These are phyloP conservation scores for Rubus parviflorus DNA, from an alignment of 306 rosid genomes.

Conservation along the genomic window DNA sequence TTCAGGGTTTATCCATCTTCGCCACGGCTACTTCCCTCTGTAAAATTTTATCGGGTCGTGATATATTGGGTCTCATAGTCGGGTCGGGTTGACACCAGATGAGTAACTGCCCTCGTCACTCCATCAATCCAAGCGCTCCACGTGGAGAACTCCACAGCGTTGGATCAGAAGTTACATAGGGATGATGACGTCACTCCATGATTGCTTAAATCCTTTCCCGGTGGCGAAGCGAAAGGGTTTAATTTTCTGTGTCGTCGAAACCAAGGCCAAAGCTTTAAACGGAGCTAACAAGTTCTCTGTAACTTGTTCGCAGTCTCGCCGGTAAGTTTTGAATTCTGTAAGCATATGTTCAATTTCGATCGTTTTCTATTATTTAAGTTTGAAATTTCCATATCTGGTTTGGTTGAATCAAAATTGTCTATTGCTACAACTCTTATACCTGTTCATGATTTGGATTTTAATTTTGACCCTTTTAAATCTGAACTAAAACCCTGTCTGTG, in stretches of 20 bases:
- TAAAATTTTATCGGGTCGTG: conserved; percentile 27
- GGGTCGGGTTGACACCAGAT: not conserved
- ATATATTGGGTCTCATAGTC: not conserved
- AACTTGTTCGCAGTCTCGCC: not conserved
- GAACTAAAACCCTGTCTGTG: conserved; percentile 5
- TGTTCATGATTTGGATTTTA: conserved; percentile 1
- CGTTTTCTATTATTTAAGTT: not conserved
- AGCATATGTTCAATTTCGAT: not conserved
- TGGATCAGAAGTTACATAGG: not conserved
- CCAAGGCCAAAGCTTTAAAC: not conserved
- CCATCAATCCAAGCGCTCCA: accelerated
- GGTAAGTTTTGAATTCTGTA: not conserved
- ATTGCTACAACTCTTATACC: not conserved
- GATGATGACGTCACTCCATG: not conserved
- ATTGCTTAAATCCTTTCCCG: not conserved
- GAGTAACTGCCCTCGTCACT: not conserved
- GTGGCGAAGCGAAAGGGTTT: not conserved
- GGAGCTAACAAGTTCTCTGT: not conserved
- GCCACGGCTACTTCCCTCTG: not conserved
- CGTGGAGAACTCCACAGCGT: not conserved
- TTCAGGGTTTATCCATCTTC: conserved; percentile 51
- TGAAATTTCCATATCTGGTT: not conserved
- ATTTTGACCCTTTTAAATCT: not conserved
- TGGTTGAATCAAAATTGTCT: not conserved
- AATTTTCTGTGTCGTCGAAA: conserved; percentile 7